A percentile compares a stretch with the other conserved stretches of the same genome.
These are phyloP conservation scores for Fusarium coffeatum DNA, from an alignment of 2,329 filamentous ascomycete genomes.

Conservation along the genomic window DNA sequence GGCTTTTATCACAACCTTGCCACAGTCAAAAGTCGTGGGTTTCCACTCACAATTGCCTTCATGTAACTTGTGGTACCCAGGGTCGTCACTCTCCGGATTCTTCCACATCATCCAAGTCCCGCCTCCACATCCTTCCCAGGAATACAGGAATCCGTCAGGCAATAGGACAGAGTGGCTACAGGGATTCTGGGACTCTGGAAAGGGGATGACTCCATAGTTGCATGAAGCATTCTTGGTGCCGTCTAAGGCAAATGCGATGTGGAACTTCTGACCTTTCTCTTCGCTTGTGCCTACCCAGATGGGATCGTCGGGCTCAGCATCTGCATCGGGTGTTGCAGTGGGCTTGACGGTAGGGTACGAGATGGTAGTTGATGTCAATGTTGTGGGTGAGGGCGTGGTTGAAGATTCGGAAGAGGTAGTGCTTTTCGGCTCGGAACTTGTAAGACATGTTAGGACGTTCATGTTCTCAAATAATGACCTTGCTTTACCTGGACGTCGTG, in stretches of 20 bases:
- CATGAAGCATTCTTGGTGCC: not conserved
- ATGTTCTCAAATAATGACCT: not conserved
- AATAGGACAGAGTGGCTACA: not conserved
- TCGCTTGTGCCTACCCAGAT: not conserved
- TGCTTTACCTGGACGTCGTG: not conserved
- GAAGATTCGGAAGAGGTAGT: not conserved
- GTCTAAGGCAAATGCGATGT: not conserved
- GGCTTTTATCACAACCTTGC: not conserved
- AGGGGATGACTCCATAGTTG: not conserved
- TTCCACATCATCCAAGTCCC: not conserved
- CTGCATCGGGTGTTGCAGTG: not conserved
- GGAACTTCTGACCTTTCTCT: not conserved
- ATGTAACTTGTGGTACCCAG: not conserved
- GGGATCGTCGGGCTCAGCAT: not conserved
- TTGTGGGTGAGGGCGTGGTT: not conserved
- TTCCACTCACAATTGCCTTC: not conserved
- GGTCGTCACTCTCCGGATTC: not conserved
- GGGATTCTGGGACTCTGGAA: not conserved
- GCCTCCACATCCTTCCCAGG: not conserved
- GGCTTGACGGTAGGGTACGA: not conserved
- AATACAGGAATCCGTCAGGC: not conserved
- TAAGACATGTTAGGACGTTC: not conserved
- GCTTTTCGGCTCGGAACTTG: not conserved
- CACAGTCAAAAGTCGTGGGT: not conserved
- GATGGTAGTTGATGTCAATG: not conserved